Percentiles rank a stretch among this genome's conserved stretches.
phyloP scores from a whole-genome alignment of 495 filamentous ascomycete species.

The Opeltia flavorubescens region DNA sequence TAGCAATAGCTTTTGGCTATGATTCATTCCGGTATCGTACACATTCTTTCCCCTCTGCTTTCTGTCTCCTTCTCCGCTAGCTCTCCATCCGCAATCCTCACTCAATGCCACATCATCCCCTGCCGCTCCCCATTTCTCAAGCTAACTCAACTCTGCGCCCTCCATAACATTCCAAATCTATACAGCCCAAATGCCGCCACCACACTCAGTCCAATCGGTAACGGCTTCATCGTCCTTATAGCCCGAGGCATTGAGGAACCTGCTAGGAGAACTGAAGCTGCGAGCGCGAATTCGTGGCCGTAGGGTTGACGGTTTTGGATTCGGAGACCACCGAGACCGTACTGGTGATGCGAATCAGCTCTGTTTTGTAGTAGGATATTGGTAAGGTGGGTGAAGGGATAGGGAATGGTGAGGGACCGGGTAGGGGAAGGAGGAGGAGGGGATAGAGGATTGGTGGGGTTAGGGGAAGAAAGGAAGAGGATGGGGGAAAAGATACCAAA shows the following conservation, averaged over 20 bases:
- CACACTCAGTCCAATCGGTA: constrained; percentile 59
- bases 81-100: neutral
- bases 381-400: neutral
- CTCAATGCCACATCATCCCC: neutral
- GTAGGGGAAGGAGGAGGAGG: neutral
- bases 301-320: constrained; percentile 50
- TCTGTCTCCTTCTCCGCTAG: neutral
- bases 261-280: constrained; percentile 70
- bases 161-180: constrained; percentile 46
- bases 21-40: neutral
- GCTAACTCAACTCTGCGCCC: constrained; percentile 6
- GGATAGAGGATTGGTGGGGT: neutral
- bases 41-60: neutral
- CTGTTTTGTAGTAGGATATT: neutral
- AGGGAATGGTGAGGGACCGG: neutral
- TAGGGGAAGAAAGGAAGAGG: neutral
- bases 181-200: constrained; percentile 50
- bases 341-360: constrained; percentile 30
- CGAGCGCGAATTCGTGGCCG: constrained; percentile 58
- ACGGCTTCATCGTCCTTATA: constrained; percentile 60
- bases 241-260: constrained; percentile 74
- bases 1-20: neutral
- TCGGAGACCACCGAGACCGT: constrained; percentile 57
- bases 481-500: constrained; percentile 25
- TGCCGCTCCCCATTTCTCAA: neutral